Conservation (phyloP, 2,329 filamentous ascomycete species). For the Monosporascus cannonballus region DNA sequence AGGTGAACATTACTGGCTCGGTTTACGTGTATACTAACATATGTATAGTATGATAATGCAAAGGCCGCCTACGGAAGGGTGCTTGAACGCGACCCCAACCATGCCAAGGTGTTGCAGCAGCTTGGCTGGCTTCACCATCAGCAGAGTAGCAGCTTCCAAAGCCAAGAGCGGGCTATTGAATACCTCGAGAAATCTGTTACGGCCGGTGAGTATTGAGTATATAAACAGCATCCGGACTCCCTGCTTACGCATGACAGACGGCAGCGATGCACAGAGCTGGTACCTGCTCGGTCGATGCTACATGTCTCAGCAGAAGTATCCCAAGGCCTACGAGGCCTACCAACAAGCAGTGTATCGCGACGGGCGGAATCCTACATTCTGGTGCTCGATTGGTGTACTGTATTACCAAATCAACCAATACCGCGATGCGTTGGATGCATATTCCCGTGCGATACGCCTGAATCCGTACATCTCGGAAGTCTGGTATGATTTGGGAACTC, state of each 20-base stretch:
- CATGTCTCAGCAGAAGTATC: slow-evolving; percentile 99
- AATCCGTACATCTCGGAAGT: slow-evolving; percentile 99
- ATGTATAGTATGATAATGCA: slow-evolving; percentile 74
- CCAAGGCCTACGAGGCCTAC: slow-evolving; percentile 96
- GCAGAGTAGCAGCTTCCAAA: slow-evolving; percentile 83
- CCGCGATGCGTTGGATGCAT: slow-evolving; percentile 92
- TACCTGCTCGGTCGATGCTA: slow-evolving; percentile 96
- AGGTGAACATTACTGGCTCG: slow-evolving; percentile 35
- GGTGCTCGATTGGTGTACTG: slow-evolving; percentile 97
- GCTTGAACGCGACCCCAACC: slow-evolving; percentile 87
- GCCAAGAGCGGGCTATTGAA: slow-evolving; percentile 93
- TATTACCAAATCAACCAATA: slow-evolving; percentile 99
- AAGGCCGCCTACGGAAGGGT: slow-evolving; percentile 91
- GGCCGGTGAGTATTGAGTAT: slow-evolving; percentile 58
- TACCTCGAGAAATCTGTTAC: slow-evolving; percentile 95
- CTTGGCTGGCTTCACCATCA: slow-evolving; percentile 97
- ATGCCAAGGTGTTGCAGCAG: slow-evolving; percentile 97
- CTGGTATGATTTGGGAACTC: slow-evolving; percentile 95
- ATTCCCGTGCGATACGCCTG: slow-evolving; percentile 89
- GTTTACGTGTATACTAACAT: slow-evolving; percentile 19
- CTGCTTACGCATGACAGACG: slow-evolving; percentile 53
- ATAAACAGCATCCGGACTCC: slow-evolving; percentile 3
- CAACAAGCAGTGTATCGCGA: slow-evolving; percentile 98
- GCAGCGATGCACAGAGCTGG: slow-evolving; percentile 95
- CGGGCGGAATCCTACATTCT: slow-evolving; percentile 95